These are phyloP conservation scores for Kluyveromyces starmeri DNA, from an alignment of 805 yeast genomes.

Conservation along the genomic window DNA sequence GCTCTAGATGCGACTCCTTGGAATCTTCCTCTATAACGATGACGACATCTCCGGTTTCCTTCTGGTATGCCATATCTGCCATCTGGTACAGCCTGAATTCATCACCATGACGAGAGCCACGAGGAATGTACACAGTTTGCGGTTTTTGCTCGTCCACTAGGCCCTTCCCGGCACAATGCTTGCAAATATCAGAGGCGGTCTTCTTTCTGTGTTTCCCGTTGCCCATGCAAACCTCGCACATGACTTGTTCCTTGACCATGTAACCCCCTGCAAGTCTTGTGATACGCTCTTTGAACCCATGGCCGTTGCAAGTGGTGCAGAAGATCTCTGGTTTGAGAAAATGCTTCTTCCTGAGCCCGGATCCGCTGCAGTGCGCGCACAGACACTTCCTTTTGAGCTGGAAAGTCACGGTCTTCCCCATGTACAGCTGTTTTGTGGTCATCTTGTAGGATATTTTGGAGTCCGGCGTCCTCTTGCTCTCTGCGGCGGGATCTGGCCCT, in stretches of 20 bases:
- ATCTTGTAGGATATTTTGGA: constrained; percentile 59
- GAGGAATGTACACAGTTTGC: constrained; percentile 65
- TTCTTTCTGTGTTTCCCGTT: constrained; percentile 40
- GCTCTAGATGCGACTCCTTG: constrained; percentile 39
- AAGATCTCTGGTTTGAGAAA: constrained; percentile 31
- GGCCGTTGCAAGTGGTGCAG: constrained; percentile 68
- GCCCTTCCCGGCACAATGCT: constrained; percentile 60
- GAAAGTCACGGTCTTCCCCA: constrained; percentile 72
- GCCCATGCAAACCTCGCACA: constrained; percentile 66
- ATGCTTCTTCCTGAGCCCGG: constrained; percentile 43
- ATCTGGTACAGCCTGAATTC: constrained; percentile 52
- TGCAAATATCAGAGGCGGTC: constrained; percentile 59
- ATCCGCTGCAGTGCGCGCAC: constrained; percentile 67
- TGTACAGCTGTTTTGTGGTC: constrained; percentile 63
- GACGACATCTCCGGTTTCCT: constrained; percentile 68
- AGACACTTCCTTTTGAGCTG: constrained; percentile 62
- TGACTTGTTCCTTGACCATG: constrained; percentile 50
- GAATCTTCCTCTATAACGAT: constrained; percentile 45
- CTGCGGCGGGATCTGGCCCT: constrained; percentile 16
- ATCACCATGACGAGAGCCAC: constrained; percentile 62
- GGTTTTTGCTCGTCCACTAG: constrained; percentile 56
- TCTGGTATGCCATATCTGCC: constrained; percentile 72
- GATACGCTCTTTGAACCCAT: constrained; percentile 52
- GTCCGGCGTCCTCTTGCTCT: constrained; percentile 43
- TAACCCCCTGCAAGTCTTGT: constrained; percentile 67